These are phyloP conservation scores for Russula vinacea DNA, from an alignment of 768 basidiomycete genomes.

Conservation along the genomic window DNA sequence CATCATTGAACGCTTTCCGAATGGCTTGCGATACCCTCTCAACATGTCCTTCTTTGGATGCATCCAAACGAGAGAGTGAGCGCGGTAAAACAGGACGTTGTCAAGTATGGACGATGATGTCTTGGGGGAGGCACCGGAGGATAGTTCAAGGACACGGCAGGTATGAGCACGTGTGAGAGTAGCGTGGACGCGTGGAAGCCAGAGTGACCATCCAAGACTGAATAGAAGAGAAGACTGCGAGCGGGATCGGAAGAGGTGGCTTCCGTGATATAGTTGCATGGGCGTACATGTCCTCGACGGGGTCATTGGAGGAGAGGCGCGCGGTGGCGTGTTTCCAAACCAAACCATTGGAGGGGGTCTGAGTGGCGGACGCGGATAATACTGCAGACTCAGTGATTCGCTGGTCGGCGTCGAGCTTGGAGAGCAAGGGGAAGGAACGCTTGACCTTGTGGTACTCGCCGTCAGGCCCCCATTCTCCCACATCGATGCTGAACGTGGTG, in stretches of 20 bases:
- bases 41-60: constrained; percentile 47
- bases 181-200: constrained; percentile 82
- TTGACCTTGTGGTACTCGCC: constrained; percentile 56
- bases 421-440: constrained; percentile 53
- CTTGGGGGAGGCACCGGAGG: constrained; percentile 37
- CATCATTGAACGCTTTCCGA: constrained; percentile 68
- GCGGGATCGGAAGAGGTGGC: constrained; percentile 53
- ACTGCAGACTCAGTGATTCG: constrained; percentile 56
- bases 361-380: constrained; percentile 35
- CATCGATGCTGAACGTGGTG: constrained; percentile 54
- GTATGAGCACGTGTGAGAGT: constrained; percentile 79
- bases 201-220: constrained; percentile 89
- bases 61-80: constrained; percentile 31
- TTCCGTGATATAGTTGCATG: constrained; percentile 63
- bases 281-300: constrained; percentile 86
- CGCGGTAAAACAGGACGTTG: constrained; percentile 40
- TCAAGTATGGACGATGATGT: constrained; percentile 35
- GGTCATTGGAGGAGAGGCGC: constrained; percentile 78
- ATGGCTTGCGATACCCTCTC: constrained; percentile 61
- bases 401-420: constrained; percentile 52
- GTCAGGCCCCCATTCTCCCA: constrained; percentile 54
- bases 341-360: constrained; percentile 51
- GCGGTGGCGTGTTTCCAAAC: constrained; percentile 79
- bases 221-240: constrained; percentile 78
- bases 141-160: constrained; percentile 78